phyloP scores from a whole-genome alignment of 75 land plant species.

The Pinus albicaulis region DNA sequence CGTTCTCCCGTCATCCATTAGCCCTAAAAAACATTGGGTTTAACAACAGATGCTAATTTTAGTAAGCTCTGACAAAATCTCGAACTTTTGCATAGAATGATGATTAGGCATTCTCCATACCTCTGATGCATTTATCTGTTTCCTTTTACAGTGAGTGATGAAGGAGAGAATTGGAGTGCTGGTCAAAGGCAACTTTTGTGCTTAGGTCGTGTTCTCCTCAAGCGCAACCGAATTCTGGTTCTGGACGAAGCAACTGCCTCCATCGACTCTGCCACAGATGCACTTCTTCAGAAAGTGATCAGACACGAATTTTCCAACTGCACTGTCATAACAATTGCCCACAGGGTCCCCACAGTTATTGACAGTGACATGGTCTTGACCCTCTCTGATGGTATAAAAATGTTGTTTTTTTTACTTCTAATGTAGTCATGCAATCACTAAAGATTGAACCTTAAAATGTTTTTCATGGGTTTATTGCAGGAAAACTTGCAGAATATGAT shows the following conservation, averaged over 20 bases:
- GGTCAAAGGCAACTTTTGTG: conserved; percentile 97
- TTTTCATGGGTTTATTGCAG: conserved; percentile 50
- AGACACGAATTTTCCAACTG: conserved; percentile 52
- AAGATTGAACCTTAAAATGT: conserved; percentile 55
- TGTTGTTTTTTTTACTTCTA: no score
- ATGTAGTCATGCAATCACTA: no score
- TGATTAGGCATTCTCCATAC: conserved; percentile 24
- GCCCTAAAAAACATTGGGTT: not conserved
- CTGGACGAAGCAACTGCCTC: conserved; percentile 96
- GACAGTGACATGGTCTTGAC: no score
- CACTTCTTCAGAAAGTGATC: conserved; percentile 65
- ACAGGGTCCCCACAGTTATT: no score
- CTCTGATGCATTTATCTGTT: not conserved
- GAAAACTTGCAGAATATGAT: conserved; percentile 66
- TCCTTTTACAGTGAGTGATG: conserved; percentile 58
- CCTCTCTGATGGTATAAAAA: no score
- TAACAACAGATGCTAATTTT: not conserved
- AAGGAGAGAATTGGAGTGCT: conserved; percentile 93
- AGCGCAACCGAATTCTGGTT: conserved; percentile 64
- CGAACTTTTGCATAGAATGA: no score
- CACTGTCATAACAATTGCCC: no score
- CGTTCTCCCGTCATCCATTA: not conserved
- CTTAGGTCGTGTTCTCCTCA: conserved; percentile 77
- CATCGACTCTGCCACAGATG: conserved; percentile 80
- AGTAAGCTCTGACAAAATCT: not conserved